Conservation (phyloP, 208 protist genomes). For the Phytomonas sp. region DNA sequence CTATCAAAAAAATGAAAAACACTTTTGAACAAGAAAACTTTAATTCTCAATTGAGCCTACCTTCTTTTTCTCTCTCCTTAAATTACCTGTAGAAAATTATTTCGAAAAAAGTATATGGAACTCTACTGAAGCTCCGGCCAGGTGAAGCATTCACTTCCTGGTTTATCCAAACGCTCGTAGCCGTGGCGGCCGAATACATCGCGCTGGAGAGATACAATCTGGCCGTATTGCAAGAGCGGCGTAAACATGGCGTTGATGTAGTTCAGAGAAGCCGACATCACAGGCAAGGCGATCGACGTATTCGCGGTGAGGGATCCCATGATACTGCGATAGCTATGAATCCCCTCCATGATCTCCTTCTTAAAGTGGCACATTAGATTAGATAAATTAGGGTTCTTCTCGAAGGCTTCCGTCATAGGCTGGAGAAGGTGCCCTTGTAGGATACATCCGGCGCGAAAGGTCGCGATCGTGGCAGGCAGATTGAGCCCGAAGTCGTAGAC, state of each 20-base stretch:
- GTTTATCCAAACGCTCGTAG: slow-evolving; percentile 81
- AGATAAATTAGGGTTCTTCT: slow-evolving; percentile 73
- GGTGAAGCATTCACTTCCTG: slow-evolving; percentile 63
- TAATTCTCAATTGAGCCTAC: neutral
- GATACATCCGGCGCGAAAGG: slow-evolving; percentile 88
- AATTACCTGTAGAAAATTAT: neutral
- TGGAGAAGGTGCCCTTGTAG: slow-evolving; percentile 80
- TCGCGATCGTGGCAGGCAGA: slow-evolving; percentile 84
- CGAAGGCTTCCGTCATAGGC: slow-evolving; percentile 86
- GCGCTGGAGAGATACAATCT: slow-evolving; percentile 88
- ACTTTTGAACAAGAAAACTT: neutral
- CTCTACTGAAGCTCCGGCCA: slow-evolving; percentile 82
- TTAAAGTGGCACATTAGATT: slow-evolving; percentile 85
- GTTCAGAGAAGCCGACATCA: slow-evolving; percentile 60
- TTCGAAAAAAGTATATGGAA: neutral
- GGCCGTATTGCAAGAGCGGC: slow-evolving; percentile 63
- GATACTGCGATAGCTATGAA: slow-evolving; percentile 62
- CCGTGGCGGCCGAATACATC: slow-evolving; percentile 89
- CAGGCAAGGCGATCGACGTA: slow-evolving; percentile 59
- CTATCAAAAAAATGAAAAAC: neutral
- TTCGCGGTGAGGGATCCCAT: slow-evolving; percentile 36
- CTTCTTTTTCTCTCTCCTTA: neutral
- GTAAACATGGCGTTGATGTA: slow-evolving; percentile 87
- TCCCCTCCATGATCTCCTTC: slow-evolving; percentile 64
- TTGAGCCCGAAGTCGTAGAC: slow-evolving; percentile 82